Conservation (phyloP, 2,329 filamentous ascomycete species). For the Aspergillus awamori region DNA sequence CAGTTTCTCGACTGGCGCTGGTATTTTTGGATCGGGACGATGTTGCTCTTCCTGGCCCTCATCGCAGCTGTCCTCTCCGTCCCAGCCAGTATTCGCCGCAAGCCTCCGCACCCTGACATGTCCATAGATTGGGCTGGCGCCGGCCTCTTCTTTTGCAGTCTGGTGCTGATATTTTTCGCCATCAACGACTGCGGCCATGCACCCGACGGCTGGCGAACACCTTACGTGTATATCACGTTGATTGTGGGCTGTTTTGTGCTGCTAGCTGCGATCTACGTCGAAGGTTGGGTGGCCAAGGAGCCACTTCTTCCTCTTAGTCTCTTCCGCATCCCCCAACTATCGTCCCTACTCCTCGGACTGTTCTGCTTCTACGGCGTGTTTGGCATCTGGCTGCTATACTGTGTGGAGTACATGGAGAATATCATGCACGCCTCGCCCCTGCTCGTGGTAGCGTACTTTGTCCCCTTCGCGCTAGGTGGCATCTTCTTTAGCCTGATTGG, state of each 20-base stretch:
- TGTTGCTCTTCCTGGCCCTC: constrained; percentile 44
- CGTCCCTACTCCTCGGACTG: constrained; percentile 61
- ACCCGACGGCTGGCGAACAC: constrained; percentile 69
- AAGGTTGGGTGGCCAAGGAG: constrained; percentile 68
- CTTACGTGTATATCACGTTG: constrained; percentile 70
- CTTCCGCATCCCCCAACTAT: constrained; percentile 71
- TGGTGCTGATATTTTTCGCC: constrained; percentile 73
- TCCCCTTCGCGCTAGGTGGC: constrained; percentile 69
- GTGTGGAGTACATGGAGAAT: constrained; percentile 67
- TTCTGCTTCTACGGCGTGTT: constrained; percentile 70
- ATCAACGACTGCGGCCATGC: constrained; percentile 74
- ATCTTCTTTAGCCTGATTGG: constrained; percentile 65
- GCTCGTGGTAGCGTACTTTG: constrained; percentile 69
- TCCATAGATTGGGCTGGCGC: constrained; percentile 73
- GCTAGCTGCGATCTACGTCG: constrained; percentile 65
- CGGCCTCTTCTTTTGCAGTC: constrained; percentile 62
- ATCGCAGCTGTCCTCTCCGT: constrained; percentile 47
- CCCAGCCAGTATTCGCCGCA: constrained; percentile 34
- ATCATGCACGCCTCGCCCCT: constrained; percentile 63
- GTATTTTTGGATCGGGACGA: constrained; percentile 69
- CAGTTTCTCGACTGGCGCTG: constrained; percentile 62
- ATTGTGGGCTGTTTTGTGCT: constrained; percentile 65
- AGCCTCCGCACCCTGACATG: constrained; percentile 18
- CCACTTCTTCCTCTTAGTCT: constrained; percentile 72
- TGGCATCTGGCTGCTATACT: constrained; percentile 70